phyloP scores from a whole-genome alignment of 148 eudicot genomes.

The Beta vulgaris region DNA sequence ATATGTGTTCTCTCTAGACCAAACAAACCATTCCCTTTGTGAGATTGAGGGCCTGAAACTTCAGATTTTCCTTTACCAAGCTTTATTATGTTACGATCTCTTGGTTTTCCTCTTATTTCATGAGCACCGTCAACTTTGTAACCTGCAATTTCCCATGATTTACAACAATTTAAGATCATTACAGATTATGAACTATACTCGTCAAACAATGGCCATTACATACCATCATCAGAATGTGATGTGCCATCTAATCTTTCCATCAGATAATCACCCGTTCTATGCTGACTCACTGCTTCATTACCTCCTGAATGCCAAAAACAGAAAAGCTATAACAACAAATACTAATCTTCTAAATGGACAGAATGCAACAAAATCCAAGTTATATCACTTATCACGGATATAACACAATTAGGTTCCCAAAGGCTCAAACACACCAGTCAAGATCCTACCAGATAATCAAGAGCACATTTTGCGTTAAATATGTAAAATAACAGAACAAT shows the following conservation, averaged over 20 bases:
- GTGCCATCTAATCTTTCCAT: slow-evolving; percentile 31
- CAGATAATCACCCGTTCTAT: slow-evolving; percentile 29
- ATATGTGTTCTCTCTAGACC: slow-evolving; percentile 33
- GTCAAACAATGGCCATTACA: slow-evolving; percentile 6
- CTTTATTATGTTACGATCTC: slow-evolving; percentile 56
- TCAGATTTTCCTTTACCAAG: slow-evolving; percentile 52
- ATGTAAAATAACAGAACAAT: not conserved
- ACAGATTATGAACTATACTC: not conserved
- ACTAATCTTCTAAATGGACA: too few relatives aligned
- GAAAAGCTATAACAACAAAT: not conserved
- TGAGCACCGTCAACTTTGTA: slow-evolving; percentile 34
- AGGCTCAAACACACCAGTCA: not conserved
- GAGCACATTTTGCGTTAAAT: not conserved
- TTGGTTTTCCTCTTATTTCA: slow-evolving; percentile 40
- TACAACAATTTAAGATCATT: not conserved
- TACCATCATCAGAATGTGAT: slow-evolving; percentile 41
- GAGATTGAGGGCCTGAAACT: slow-evolving; percentile 35
- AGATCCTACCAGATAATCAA: not conserved
- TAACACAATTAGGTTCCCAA: not conserved
- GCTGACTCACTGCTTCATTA: slow-evolving; percentile 51
- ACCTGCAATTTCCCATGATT: slow-evolving; percentile 37
- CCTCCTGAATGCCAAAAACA: slow-evolving; percentile 35
- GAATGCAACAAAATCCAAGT: not conserved
- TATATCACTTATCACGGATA: not conserved
- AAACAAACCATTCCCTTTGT: slow-evolving; percentile 41